Conservation (phyloP, 148 eudicot species). For the Vaccinium macrocarpon region DNA sequence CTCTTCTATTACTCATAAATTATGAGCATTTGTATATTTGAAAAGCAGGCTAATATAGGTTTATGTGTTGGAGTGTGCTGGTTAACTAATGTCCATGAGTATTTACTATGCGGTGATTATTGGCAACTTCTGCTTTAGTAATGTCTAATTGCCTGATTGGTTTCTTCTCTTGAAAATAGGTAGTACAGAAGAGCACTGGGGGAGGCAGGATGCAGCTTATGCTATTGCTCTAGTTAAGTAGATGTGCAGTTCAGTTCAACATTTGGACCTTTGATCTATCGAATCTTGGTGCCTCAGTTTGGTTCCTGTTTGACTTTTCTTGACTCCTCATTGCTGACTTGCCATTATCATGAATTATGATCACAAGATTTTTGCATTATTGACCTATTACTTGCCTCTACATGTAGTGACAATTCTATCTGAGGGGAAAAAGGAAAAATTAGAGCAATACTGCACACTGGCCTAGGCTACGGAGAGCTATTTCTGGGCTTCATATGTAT, state of each 20-base stretch:
- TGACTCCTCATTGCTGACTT: not conserved
- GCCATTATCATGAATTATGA: not conserved
- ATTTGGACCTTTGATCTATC: not conserved
- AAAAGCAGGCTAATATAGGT: not conserved
- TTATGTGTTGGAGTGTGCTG: not conserved
- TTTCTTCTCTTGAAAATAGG: slow-evolving; percentile 44
- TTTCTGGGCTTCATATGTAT: not conserved
- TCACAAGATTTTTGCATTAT: not conserved
- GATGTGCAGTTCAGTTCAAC: slow-evolving; percentile 4
- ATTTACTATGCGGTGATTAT: not conserved
- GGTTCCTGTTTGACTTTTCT: not conserved
- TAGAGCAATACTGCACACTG: not conserved
- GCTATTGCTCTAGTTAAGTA: slow-evolving; percentile 67
- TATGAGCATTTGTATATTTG: not conserved
- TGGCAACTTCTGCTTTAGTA: not conserved
- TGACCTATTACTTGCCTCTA: not conserved
- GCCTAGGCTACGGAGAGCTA: not conserved
- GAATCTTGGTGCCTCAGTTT: not conserved
- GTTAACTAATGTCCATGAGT: not conserved
- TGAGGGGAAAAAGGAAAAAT: not conserved
- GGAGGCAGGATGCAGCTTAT: slow-evolving; percentile 81
- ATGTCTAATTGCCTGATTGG: slow-evolving; percentile 25
- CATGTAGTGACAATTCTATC: not conserved
- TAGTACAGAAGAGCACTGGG: slow-evolving; percentile 84
- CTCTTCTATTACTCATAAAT: not conserved